Percentiles rank a stretch among this genome's conserved stretches.
These are phyloP conservation scores for Diaporthe destruens DNA, from an alignment of 2,329 filamentous ascomycete species.

Conservation along the genomic window DNA sequence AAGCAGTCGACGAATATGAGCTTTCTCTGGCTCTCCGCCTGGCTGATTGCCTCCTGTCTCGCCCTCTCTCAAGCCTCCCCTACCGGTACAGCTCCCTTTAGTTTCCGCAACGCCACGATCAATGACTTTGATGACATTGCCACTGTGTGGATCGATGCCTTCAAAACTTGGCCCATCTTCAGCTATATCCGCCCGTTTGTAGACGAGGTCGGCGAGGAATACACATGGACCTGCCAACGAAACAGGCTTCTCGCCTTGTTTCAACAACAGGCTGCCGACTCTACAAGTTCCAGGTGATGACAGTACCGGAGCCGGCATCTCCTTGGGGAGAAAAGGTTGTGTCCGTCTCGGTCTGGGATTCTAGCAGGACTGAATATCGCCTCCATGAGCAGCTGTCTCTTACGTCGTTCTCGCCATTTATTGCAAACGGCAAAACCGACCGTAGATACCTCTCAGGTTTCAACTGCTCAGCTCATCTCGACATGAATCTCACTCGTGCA, in stretches of 20 bases:
- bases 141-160: slow-evolving; percentile 34
- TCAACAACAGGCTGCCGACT: background rate
- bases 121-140: slow-evolving; percentile 38
- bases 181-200: slow-evolving; percentile 36
- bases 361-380: background rate
- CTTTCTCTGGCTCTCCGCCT: background rate
- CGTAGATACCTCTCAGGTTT: background rate
- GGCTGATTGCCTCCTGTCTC: background rate
- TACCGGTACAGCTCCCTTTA: background rate
- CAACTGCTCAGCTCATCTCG: slow-evolving; percentile 36
- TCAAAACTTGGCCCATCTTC: slow-evolving; percentile 9
- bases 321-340: slow-evolving; percentile 30
- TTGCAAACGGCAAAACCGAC: background rate
- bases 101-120: slow-evolving; percentile 35
- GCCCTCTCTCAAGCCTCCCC: background rate
- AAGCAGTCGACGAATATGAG: background rate
- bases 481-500: slow-evolving; percentile 35
- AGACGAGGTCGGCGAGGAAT: slow-evolving; percentile 29
- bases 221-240: slow-evolving; percentile 35
- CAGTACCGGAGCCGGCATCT: slow-evolving; percentile 25
- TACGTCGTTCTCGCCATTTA: background rate
- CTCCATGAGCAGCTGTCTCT: background rate
- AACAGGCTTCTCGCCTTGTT: background rate
- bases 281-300: slow-evolving; percentile 19
- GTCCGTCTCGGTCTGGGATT: slow-evolving; percentile 33